Evolutionary conservation across 192 early-diverging fungal genomes (phyloP), one percentile per base, ranked within the genome.

Genomic region (Rhizophagus sp.): DNA sequence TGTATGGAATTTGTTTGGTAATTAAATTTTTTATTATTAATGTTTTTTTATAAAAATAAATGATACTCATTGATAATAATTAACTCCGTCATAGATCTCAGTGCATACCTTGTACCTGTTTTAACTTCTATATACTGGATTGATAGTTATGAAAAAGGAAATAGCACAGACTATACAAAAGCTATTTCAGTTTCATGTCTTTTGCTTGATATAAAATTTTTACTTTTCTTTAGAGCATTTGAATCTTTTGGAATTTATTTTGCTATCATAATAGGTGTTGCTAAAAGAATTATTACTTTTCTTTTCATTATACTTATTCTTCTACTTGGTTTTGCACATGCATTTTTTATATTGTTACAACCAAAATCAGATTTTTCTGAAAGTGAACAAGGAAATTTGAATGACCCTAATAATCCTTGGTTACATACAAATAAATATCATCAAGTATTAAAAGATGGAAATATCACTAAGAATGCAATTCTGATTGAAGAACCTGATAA

Each of bases 211-310:
- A 44, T 73, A 24, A 73, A 73, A 50, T 73, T 73, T n/a, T 0
- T 73, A 15, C n/a, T 73, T 8, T 50, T 47, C 41, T 50, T 73
- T 10, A 11, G 44, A 73, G 19, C 71, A 15, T 41, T 47, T 41
- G 19, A 34, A 50, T 44, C 12, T 22, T 44, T 73, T 50, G 71
- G 71, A 44, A 22, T 73, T 50, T 73, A 73, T 73, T 24, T 73
- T 24, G 27, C 71, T 13, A 73, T 47, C 0, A 73, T 73, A 8
- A n/a, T 73, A 2, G 36, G 36, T 12, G 36, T 41, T 8, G 47
- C 24, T 9, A 5, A 44, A 3, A 41, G 19, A 25, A 11, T 47
- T n/a, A 44, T 49, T 24, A 50, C 71, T 3, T 73, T 73, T 73
- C 39, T 73, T 13, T 15, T 73, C 1, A 44, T 73, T 25, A 24